Conservation (phyloP, 805 yeast genomes). For the Ogataea corticis region DNA sequence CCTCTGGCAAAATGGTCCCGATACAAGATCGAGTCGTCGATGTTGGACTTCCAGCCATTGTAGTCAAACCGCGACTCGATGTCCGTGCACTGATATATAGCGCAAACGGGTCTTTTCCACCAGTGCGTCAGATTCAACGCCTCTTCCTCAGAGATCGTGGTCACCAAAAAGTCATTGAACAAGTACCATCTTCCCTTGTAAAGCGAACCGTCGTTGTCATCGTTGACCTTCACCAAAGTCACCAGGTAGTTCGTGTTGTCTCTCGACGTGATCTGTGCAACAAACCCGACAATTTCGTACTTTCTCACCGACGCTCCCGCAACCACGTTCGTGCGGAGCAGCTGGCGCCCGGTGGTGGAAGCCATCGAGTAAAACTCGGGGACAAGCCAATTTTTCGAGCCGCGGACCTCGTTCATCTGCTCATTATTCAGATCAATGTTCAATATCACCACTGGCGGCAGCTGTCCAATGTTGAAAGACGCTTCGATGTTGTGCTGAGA, state of each 20-base stretch:
- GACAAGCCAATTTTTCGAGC: slow-evolving; percentile 57
- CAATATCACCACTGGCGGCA: slow-evolving; percentile 66
- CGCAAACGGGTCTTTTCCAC: slow-evolving; percentile 84
- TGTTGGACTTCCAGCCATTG: slow-evolving; percentile 49
- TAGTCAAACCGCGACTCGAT: slow-evolving; percentile 43
- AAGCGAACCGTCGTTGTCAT: slow-evolving; percentile 17
- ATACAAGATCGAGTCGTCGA: slow-evolving; percentile 68
- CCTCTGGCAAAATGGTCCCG: slow-evolving; percentile 74
- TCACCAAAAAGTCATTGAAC: slow-evolving; percentile 89
- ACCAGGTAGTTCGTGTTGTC: slow-evolving; percentile 60
- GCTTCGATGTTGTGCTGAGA: slow-evolving; percentile 56
- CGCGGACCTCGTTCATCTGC: slow-evolving; percentile 53
- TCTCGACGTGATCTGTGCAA: slow-evolving; percentile 62
- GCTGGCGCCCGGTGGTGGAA: slow-evolving; percentile 28
- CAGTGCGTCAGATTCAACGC: slow-evolving; percentile 68
- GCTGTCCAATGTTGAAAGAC: slow-evolving; percentile 46
- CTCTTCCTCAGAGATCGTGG: slow-evolving; percentile 70
- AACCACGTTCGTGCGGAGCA: slow-evolving; percentile 27
- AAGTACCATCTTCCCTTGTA: slow-evolving; percentile 61
- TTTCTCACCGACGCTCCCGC: slow-evolving; percentile 32
- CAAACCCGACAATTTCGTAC: slow-evolving; percentile 68
- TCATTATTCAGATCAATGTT: slow-evolving; percentile 57
- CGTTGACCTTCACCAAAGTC: slow-evolving; percentile 50
- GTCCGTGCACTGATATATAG: slow-evolving; percentile 60
- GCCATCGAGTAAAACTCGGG: slow-evolving; percentile 52